Conservation (phyloP, 148 eudicot genomes). For the Selenicereus undatus region DNA sequence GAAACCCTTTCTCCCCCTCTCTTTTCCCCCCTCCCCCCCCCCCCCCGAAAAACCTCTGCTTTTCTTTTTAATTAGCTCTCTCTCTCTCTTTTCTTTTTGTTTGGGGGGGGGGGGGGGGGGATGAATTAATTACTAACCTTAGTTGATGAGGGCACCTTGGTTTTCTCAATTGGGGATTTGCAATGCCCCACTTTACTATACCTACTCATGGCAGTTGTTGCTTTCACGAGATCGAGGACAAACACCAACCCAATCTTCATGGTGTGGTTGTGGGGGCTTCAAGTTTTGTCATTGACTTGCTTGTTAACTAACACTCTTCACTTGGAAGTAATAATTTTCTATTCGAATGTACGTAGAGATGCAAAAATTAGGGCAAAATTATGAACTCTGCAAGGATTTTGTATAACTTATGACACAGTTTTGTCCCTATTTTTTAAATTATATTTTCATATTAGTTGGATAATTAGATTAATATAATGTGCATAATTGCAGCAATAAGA, state of each 20-base stretch:
- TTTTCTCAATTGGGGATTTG: background rate
- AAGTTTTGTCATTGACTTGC: background rate
- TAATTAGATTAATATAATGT: too few relatives aligned
- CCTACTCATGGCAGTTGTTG: background rate
- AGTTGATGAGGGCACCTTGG: background rate
- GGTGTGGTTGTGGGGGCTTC: background rate
- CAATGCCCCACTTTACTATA: background rate
- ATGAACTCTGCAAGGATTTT: too few relatives aligned
- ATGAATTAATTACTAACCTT: too few relatives aligned
- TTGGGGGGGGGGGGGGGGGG: too few relatives aligned
- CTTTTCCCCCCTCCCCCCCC: too few relatives aligned
- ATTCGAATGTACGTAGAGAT: too few relatives aligned
- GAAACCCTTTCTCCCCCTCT: background rate
- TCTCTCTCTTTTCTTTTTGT: too few relatives aligned
- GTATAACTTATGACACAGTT: background rate
- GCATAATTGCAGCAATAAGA: too few relatives aligned
- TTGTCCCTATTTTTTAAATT: background rate
- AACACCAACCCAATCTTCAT: background rate
- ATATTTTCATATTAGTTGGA: too few relatives aligned
- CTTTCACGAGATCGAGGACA: slow-evolving; percentile 19
- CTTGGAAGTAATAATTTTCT: too few relatives aligned
- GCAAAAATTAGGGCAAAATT: too few relatives aligned
- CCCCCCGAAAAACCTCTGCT: background rate
- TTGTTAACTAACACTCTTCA: background rate
- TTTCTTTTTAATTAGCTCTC: too few relatives aligned